These are phyloP conservation scores for Cruciata laevipes DNA, from an alignment of 257 asterid species.

Conservation along the genomic window DNA sequence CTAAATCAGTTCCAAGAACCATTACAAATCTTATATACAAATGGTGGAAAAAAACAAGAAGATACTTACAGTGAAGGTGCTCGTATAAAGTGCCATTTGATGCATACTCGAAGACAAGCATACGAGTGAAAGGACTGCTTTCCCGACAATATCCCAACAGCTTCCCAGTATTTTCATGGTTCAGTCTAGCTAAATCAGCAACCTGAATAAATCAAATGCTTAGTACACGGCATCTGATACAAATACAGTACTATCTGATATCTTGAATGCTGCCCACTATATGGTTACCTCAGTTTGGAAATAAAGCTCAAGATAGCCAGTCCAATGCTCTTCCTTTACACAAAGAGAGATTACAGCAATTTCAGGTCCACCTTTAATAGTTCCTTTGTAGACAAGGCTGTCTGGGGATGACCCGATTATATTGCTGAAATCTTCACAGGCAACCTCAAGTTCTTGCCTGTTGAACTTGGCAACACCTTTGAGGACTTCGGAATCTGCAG, in stretches of 20 bases:
- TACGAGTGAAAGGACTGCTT: conserved; percentile 73
- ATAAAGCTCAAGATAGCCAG: conserved; percentile 79
- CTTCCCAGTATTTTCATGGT: conserved; percentile 68
- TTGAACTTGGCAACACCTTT: conserved; percentile 56
- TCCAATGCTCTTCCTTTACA: conserved; percentile 81
- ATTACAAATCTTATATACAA: background rate
- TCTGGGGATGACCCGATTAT: conserved; percentile 84
- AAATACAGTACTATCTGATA: background rate
- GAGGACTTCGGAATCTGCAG: conserved; percentile 65
- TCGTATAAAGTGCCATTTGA: conserved; percentile 89
- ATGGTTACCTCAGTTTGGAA: conserved; percentile 76
- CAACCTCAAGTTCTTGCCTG: conserved; percentile 86
- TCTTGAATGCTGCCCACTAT: background rate
- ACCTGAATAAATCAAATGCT: conserved; percentile 36
- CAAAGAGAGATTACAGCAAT: conserved; percentile 82
- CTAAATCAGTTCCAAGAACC: background rate
- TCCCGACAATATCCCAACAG: conserved; percentile 85
- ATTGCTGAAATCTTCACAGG: conserved; percentile 99
- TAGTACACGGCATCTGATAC: background rate
- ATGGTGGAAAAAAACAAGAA: background rate
- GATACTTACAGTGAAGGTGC: conserved; percentile 85
- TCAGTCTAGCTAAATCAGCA: conserved; percentile 75
- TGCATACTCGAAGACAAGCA: conserved; percentile 91
- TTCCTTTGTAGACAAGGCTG: conserved; percentile 79
- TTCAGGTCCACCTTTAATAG: conserved; percentile 74